A percentile compares a stretch with the other conserved stretches of the same genome.
Evolutionary conservation across 352 stramenopile species (phyloP).

Genomic region (Phytopythium mirpurense): DNA sequence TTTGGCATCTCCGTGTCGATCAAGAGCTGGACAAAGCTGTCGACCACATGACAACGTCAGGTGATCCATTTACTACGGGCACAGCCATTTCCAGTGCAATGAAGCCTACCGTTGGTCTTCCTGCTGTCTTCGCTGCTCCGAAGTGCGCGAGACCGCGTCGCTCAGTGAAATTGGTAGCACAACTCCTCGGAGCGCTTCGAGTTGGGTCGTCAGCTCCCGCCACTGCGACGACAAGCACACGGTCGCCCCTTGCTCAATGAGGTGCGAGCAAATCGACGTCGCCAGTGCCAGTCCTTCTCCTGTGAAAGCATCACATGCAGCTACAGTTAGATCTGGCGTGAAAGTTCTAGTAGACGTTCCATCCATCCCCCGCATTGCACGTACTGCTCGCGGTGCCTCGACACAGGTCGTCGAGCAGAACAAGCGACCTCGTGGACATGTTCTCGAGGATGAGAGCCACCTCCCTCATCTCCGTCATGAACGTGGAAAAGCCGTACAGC

Average conservation of each 20-base stretch:
- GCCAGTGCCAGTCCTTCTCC: constrained; percentile 29
- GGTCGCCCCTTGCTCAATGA: constrained; percentile 18
- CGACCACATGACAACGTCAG: background rate
- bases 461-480: constrained; percentile 54
- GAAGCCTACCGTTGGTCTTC: background rate
- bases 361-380: too few relatives aligned
- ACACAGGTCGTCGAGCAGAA: constrained; percentile 52
- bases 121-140: background rate
- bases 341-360: too few relatives aligned
- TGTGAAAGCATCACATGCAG: too few relatives aligned
- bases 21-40: constrained; percentile 21
- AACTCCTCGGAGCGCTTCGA: constrained; percentile 3
- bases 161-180: background rate
- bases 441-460: constrained; percentile 28
- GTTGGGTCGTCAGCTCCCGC: constrained; percentile 18
- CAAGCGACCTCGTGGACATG: constrained; percentile 26
- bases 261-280: constrained; percentile 23
- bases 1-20: constrained; percentile 23
- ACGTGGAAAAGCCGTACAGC: constrained; percentile 42
- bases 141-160: background rate
- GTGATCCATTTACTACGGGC: too few relatives aligned
- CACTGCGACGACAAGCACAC: constrained; percentile 30
- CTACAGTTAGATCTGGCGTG: too few relatives aligned
- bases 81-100: too few relatives aligned
- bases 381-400: constrained; percentile 34